phyloP scores from a whole-genome alignment of 805 yeast genomes.

The Candida oleophila region DNA sequence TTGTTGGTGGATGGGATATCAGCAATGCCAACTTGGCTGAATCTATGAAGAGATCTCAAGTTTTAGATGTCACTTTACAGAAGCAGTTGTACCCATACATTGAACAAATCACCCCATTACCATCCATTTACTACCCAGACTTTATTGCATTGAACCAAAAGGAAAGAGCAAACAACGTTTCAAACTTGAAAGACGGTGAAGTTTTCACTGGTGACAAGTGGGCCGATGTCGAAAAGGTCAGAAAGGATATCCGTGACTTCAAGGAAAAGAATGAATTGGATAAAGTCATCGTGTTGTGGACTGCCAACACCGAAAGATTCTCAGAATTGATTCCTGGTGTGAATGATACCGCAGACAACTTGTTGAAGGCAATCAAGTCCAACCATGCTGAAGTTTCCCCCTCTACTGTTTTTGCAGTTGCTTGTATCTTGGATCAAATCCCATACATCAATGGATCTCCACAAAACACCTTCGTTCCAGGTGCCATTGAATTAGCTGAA shows the following conservation, averaged over 20 bases:
- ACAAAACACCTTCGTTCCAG: slow-evolving; percentile 96
- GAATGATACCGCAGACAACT: slow-evolving; percentile 83
- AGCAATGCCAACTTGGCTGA: slow-evolving; percentile 65
- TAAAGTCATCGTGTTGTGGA: slow-evolving; percentile 90
- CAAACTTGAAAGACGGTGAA: slow-evolving; percentile 56
- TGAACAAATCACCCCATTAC: slow-evolving; percentile 64
- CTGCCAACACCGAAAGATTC: slow-evolving; percentile 95
- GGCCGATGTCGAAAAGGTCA: slow-evolving; percentile 84
- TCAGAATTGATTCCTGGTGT: slow-evolving; percentile 75
- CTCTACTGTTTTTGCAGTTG: slow-evolving; percentile 92
- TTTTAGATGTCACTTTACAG: slow-evolving; percentile 83
- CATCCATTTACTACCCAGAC: slow-evolving; percentile 91
- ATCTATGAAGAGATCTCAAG: slow-evolving; percentile 84
- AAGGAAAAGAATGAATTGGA: slow-evolving; percentile 72
- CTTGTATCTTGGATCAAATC: slow-evolving; percentile 80
- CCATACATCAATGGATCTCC: slow-evolving; percentile 97
- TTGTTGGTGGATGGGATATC: slow-evolving; percentile 95
- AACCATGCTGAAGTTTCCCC: slow-evolving; percentile 88
- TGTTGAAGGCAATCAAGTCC: slow-evolving; percentile 67
- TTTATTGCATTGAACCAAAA: slow-evolving; percentile 94
- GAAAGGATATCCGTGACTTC: slow-evolving; percentile 79
- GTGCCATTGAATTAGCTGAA: slow-evolving; percentile 88
- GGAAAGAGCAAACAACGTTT: slow-evolving; percentile 85
- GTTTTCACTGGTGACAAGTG: slow-evolving; percentile 66
- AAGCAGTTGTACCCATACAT: slow-evolving; percentile 66